Percentiles rank a stretch among this genome's conserved stretches.
Evolutionary conservation across 2,329 filamentous ascomycete species (phyloP).

Genomic region (Chaetomium globosum): DNA sequence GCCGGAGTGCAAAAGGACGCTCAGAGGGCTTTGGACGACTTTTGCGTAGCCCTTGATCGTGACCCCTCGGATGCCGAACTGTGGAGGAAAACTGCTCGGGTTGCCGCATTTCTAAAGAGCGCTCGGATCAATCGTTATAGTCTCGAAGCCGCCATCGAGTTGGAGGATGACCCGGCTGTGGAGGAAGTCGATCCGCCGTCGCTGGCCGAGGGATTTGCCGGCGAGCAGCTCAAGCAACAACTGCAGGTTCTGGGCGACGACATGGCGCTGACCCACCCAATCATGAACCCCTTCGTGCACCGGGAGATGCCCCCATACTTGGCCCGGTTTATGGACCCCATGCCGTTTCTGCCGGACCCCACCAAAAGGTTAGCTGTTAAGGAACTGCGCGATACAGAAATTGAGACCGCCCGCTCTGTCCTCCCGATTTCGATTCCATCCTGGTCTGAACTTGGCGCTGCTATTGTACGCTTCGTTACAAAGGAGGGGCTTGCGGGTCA

Average conservation of each 20-base stretch:
- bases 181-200: conserved; percentile 65
- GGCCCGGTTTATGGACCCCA: conserved; percentile 60
- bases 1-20: conserved; percentile 45
- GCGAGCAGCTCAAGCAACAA: conserved; percentile 61
- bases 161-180: conserved; percentile 67
- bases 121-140: conserved; percentile 62
- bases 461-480: conserved; percentile 44
- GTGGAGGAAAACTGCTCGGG: conserved; percentile 62
- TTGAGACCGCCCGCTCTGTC: conserved; percentile 32
- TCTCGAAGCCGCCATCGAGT: conserved; percentile 66
- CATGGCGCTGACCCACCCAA: conserved; percentile 61
- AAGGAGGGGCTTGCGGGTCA: conserved; percentile 43
- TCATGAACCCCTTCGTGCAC: conserved; percentile 60
- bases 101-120: conserved; percentile 62
- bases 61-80: conserved; percentile 69
- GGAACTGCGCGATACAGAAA: conserved; percentile 32
- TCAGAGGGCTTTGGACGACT: conserved; percentile 57
- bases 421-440: conserved; percentile 43
- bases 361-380: conserved; percentile 46
- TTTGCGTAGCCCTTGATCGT: conserved; percentile 61
- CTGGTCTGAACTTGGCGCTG: conserved; percentile 50
- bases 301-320: conserved; percentile 55
- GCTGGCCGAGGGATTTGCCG: conserved; percentile 64
- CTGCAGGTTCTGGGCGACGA: conserved; percentile 58
- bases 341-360: conserved; percentile 63